These are phyloP conservation scores for Graphilbum fragrans DNA, from an alignment of 2,329 filamentous ascomycete genomes.

Conservation along the genomic window DNA sequence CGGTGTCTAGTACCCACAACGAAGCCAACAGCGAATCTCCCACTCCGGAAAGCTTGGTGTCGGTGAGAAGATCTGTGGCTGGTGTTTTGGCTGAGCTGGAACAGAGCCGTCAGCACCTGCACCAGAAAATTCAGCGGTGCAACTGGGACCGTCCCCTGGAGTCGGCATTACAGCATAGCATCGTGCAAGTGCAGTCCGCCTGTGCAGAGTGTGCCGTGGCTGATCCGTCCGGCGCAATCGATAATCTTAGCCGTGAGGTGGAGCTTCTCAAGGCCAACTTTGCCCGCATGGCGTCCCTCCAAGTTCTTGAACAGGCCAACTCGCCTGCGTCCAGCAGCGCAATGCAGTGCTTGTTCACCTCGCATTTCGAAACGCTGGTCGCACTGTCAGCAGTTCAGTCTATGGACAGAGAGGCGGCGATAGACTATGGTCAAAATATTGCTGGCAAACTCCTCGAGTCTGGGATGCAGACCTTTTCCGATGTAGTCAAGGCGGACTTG, in stretches of 20 bases:
- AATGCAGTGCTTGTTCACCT: constrained; percentile 72
- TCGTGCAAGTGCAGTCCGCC: constrained; percentile 62
- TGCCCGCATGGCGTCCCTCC: constrained; percentile 63
- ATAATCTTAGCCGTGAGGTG: constrained; percentile 65
- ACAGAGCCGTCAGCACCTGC: constrained; percentile 78
- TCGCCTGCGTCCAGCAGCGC: constrained; percentile 54
- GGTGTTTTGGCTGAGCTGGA: constrained; percentile 86
- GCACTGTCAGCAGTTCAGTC: constrained; percentile 70
- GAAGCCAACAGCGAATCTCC: constrained; percentile 35
- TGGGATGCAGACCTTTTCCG: constrained; percentile 62
- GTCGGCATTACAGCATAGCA: constrained; percentile 73
- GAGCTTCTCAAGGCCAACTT: constrained; percentile 77
- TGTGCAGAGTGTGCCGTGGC: constrained; percentile 49
- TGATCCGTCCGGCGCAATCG: constrained; percentile 51
- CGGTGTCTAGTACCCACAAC: constrained; percentile 49
- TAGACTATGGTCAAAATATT: constrained; percentile 64
- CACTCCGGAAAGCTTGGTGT: constrained; percentile 45
- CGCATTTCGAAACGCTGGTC: constrained; percentile 83
- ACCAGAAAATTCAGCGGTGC: constrained; percentile 66
- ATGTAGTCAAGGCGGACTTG: constrained; percentile 81
- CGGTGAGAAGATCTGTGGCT: constrained; percentile 77
- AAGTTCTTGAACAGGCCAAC: constrained; percentile 63
- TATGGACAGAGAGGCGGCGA: constrained; percentile 74
- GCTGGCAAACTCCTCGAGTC: constrained; percentile 67
- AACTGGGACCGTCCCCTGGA: constrained; percentile 85